Conservation (phyloP, 2,329 filamentous ascomycete genomes). For the Xylaria hypoxylon region DNA sequence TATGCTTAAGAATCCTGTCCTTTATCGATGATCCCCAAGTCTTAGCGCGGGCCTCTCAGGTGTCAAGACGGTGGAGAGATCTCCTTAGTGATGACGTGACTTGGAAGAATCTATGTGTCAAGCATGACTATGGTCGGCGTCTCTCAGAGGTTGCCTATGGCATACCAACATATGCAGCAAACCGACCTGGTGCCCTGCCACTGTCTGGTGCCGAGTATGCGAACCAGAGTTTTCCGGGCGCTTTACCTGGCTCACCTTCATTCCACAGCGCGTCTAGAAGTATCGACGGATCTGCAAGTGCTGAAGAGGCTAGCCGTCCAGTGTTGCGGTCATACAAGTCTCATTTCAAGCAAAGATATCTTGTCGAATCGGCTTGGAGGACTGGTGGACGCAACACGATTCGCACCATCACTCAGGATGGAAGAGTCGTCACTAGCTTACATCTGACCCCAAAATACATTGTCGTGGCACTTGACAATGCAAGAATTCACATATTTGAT, state of each 20-base stretch:
- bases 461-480: conserved; percentile 96
- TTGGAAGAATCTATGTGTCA: conserved; percentile 97
- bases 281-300: conserved; percentile 63
- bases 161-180: conserved; percentile 49
- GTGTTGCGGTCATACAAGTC: conserved; percentile 89
- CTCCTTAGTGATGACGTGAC: conserved; percentile 96
- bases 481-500: conserved; percentile 98
- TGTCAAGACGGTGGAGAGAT: conserved; percentile 95
- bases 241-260: conserved; percentile 52
- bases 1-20: conserved; percentile 90
- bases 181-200: conserved; percentile 50
- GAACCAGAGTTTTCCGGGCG: conserved; percentile 60
- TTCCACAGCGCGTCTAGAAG: conserved; percentile 61
- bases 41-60: conserved; percentile 90
- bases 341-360: conserved; percentile 96
- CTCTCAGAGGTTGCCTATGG: conserved; percentile 63
- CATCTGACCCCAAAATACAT: conserved; percentile 97
- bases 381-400: conserved; percentile 87
- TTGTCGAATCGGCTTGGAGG: conserved; percentile 97
- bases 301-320: conserved; percentile 60
- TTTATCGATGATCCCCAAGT: conserved; percentile 98
- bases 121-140: conserved; percentile 83
- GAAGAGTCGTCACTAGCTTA: conserved; percentile 94
- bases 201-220: conserved; percentile 51
- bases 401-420: conserved; percentile 93